A percentile compares a stretch with the other conserved stretches of the same genome.
Evolutionary conservation across 768 basidiomycete species (phyloP).

Genomic region (Boletus pseudo-olivaceus): DNA sequence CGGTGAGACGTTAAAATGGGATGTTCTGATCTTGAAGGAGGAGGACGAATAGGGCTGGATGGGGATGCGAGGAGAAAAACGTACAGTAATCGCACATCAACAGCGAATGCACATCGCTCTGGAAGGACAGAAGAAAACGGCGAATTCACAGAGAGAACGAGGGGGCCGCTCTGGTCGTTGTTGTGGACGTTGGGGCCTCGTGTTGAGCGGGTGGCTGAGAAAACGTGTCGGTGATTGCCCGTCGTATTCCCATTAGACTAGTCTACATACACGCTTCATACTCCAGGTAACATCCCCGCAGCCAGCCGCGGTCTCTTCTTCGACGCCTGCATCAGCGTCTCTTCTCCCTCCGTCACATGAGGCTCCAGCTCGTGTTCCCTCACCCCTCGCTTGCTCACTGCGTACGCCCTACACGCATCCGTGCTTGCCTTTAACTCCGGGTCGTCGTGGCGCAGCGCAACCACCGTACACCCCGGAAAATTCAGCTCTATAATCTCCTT

Average conservation of each 20-base stretch:
- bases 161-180: constrained; percentile 11
- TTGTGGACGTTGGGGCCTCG: constrained; percentile 25
- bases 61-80: not conserved
- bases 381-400: constrained; percentile 56
- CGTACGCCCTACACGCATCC: constrained; percentile 68
- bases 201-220: constrained; percentile 34
- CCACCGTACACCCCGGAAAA: constrained; percentile 60
- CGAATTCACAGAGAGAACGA: constrained; percentile 4
- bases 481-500: constrained; percentile 67
- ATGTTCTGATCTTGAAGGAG: not conserved
- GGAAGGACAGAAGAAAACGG: constrained; percentile 6
- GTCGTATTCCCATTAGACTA: constrained; percentile 21
- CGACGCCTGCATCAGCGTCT: constrained; percentile 41
- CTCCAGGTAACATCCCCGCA: not conserved
- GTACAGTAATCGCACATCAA: constrained; percentile 26
- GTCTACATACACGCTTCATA: not conserved
- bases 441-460: constrained; percentile 55
- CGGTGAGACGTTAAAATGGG: not conserved
- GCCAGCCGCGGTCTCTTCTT: not conserved
- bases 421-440: constrained; percentile 52
- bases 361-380: constrained; percentile 61
- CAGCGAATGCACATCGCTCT: constrained; percentile 20
- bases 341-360: constrained; percentile 51
- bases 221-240: constrained; percentile 34
- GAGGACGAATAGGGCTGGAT: no score